Evolutionary conservation across 1,139 yeast genomes (phyloP), one percentile per base, ranked within the genome.

Genomic region (Waltiozyma sp.): DNA sequence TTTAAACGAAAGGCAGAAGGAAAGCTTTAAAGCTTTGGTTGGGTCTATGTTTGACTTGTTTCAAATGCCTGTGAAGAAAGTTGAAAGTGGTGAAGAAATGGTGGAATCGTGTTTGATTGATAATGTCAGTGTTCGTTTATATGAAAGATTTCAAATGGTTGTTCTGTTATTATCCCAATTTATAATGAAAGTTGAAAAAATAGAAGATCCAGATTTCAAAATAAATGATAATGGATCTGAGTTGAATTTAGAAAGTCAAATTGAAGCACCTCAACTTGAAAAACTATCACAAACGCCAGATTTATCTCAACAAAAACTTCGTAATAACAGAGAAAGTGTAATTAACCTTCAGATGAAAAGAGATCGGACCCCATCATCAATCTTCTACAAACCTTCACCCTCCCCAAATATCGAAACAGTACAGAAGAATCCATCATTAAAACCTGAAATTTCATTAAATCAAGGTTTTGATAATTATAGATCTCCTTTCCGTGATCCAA

Each of bases 141-240:
- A 55, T 40, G 49, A 56, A 14, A 53, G 52, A 41, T 54, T 61
- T 51, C 66, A 61, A 42, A 49, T 46, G 11, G 43, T 61, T 23
- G 57, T 62, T 1, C 48, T 55, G 31, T 45, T 62, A 0, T 40
- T 62, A 35, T 58, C 63, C 2, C 49, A 57, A 14, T 44, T 62
- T 39, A 53, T 60, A 10, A 55, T 60, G 51, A 45, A 45, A 33
- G 56, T 52, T 19, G 53, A 52, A 8, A 52, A 51, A 18, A 45
- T 45, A n/a, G 39, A 40, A 21, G 37, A 38, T 8, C 23, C n/a
- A n/a, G n/a, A n/a, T n/a, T n/a, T n/a, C n/a, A n/a, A n/a, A n/a
- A n/a, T n/a, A n/a, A n/a, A n/a, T n/a, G n/a, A n/a, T n/a, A n/a
- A n/a, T n/a, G n/a, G n/a, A n/a, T n/a, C n/a, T n/a, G n/a, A n/a